Percentiles rank a stretch among this genome's conserved stretches.
phyloP scores from a whole-genome alignment of 441 rosid species.

The Eutrema salsugineum region DNA sequence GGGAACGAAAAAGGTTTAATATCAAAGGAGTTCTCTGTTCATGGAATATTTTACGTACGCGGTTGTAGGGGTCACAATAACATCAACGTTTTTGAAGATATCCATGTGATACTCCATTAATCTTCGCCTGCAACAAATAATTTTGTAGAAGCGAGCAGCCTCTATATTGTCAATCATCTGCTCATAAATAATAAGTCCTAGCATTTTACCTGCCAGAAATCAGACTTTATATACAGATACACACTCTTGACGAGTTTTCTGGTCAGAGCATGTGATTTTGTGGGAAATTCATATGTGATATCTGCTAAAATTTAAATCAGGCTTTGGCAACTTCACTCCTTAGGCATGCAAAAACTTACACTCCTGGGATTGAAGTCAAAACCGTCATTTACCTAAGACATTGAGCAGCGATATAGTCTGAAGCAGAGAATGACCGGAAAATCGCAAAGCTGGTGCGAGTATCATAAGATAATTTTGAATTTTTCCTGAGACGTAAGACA shows the following conservation, averaged over 20 bases:
- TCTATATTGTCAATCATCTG: conserved; percentile 1
- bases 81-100: conserved; percentile 79
- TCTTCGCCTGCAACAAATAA: conserved; percentile 61
- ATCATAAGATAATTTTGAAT: conserved; percentile 52
- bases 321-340: not conserved
- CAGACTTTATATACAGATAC: not conserved
- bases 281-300: not conserved
- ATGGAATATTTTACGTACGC: conserved; percentile 39
- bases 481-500: conserved; percentile 49
- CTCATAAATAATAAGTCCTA: not conserved
- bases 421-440: conserved; percentile 71
- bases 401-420: conserved; percentile 81
- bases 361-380: not conserved
- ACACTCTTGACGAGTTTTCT: not conserved
- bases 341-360: not conserved
- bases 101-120: conserved; percentile 72
- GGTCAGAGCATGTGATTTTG: not conserved
- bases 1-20: not conserved
- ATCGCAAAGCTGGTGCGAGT: conserved; percentile 62
- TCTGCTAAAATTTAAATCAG: not conserved
- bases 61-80: conserved; percentile 84
- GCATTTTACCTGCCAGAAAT: not conserved
- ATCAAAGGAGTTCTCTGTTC: not conserved
- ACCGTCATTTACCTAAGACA: conserved; percentile 52
- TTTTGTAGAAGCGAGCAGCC: not conserved